Evolutionary conservation across 139 green algal species (phyloP).

Genomic region (Eudorina sp.): DNA sequence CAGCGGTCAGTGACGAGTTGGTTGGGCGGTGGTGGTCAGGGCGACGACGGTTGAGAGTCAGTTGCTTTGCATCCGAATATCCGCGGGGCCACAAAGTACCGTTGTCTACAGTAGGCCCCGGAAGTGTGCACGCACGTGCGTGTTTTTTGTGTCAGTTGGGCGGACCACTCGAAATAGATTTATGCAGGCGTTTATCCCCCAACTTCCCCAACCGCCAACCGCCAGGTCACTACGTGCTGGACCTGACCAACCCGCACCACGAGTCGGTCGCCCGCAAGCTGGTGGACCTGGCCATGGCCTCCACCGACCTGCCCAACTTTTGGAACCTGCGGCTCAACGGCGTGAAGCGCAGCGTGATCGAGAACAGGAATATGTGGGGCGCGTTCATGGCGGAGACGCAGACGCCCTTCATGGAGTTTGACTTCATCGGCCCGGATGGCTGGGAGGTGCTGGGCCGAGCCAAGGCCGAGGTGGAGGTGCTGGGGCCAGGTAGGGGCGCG

Average conservation of each 20-base stretch:
- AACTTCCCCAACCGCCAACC: neutral
- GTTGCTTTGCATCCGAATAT: no score
- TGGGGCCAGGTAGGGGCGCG: conserved; percentile 13
- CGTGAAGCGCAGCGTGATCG: conserved; percentile 37
- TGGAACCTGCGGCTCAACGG: conserved; percentile 76
- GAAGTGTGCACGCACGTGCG: no score
- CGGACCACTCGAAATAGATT: no score
- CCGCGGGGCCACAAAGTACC: no score
- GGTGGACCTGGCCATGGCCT: conserved; percentile 63
- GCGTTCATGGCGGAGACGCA: conserved; percentile 70
- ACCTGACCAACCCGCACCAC: conserved; percentile 68
- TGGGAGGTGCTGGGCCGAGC: conserved; percentile 26
- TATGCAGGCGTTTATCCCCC: no score
- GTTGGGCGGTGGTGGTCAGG: neutral
- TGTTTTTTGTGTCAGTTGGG: no score
- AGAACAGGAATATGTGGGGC: conserved; percentile 77
- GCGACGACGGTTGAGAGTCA: no score
- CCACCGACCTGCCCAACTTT: conserved; percentile 71
- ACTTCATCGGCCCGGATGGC: conserved; percentile 64
- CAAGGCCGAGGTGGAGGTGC: conserved; percentile 24
- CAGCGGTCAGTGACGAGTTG: no score
- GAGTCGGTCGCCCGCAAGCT: conserved; percentile 67
- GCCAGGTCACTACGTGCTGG: conserved; percentile 73
- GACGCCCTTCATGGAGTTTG: conserved; percentile 78
- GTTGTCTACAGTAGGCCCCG: no score